Conservation (phyloP, 495 filamentous ascomycete genomes). For the Penicillium antarcticum region DNA sequence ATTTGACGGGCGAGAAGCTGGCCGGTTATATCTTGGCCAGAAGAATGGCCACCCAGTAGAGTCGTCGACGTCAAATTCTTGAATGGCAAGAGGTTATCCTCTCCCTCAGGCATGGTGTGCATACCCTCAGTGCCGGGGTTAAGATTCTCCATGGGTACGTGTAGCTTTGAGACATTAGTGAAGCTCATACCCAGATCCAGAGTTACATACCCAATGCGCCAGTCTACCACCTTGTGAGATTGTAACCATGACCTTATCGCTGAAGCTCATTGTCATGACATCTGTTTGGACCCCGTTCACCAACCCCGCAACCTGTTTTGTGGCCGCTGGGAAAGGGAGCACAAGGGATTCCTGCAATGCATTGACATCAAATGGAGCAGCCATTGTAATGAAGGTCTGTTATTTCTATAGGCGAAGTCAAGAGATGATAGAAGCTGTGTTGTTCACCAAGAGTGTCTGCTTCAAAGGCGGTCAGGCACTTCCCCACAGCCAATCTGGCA, state of each 20-base stretch:
- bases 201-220: conserved; percentile 77
- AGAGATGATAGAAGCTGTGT: neutral
- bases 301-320: conserved; percentile 60
- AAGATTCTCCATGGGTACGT: conserved; percentile 74
- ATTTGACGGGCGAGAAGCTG: conserved; percentile 89
- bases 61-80: conserved; percentile 82
- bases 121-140: conserved; percentile 54
- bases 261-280: conserved; percentile 67
- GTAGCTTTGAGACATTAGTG: conserved; percentile 57
- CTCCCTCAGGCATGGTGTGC: conserved; percentile 45
- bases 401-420: neutral
- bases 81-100: conserved; percentile 67
- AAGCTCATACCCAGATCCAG: neutral
- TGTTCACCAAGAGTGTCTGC: conserved; percentile 13
- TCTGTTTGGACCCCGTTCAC: conserved; percentile 70
- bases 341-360: conserved; percentile 33
- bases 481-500: conserved; percentile 21
- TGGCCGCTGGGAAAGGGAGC: conserved; percentile 72
- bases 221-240: conserved; percentile 82
- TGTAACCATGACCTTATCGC: conserved; percentile 90
- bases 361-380: conserved; percentile 24
- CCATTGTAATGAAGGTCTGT: conserved; percentile 23
- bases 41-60: conserved; percentile 76
- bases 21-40: conserved; percentile 76
- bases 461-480: conserved; percentile 9